Evolutionary conservation across 805 yeast species (phyloP), one percentile per base, ranked within the genome.

Genomic region (Lipomyces sp.): DNA sequence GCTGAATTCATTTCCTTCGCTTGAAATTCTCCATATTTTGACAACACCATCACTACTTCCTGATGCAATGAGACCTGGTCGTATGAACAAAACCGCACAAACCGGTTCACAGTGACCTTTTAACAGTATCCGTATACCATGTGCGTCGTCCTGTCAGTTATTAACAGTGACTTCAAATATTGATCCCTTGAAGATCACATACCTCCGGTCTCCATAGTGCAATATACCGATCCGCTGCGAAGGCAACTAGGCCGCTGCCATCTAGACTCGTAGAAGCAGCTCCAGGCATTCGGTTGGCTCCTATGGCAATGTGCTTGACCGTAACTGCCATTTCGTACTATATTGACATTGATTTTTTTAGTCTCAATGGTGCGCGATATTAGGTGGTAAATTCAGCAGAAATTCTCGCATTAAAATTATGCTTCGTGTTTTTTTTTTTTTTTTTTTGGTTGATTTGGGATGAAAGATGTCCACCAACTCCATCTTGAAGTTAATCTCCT

Each of bases 181-280:
- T n/a, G 18, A 59, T 30, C 53, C 13, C n/a, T 8, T 29, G 7
- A 32, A 35, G 37, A 2, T 11, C 32, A 33, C 65, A 45, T 35
- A 79, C 79, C 24, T 84, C 74, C 1, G 93, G 90, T n/a, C 84
- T 78, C 87, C 92, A 89, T 50, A 90, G 75, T 0, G 94, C 92
- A 59, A 90, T 79, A 18, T 85, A 82, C 54, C 80, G 82, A 1
- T 86, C 85, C 0, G 95, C 91, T 6, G 93, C 96, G 75, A 82
- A 90, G 0, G 95, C 96, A 5, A 89, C 81, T 3, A 83, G 63
- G 30, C 84, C 84, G 3, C 83, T 79, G 51, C 79, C 73, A 50
- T 81, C 84, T 4, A 84, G 84, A 1, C 84, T 84, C 34, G 83
- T 84, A 4, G 84, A 83, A 18, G 85, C 85, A 60, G 81, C 82